These are phyloP conservation scores for Fusarium siculi DNA, from an alignment of 2,329 filamentous ascomycete genomes.

Conservation along the genomic window DNA sequence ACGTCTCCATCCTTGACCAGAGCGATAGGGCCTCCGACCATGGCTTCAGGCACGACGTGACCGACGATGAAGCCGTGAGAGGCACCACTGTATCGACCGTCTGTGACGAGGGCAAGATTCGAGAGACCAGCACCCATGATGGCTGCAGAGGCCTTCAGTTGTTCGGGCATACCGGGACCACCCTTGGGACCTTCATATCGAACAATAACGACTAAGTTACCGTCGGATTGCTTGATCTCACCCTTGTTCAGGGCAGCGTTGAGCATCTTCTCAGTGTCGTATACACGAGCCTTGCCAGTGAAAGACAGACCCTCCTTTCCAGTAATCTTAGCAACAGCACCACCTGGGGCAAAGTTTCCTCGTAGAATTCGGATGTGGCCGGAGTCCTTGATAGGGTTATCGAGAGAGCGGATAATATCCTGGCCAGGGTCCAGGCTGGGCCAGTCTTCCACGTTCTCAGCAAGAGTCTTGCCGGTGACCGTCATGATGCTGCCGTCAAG, in stretches of 20 bases:
- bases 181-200: conserved; percentile 95
- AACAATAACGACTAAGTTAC: conserved; percentile 89
- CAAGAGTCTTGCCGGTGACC: conserved; percentile 85
- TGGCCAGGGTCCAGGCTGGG: conserved; percentile 83
- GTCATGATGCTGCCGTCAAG: conserved; percentile 83
- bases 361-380: conserved; percentile 90
- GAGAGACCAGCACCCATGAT: conserved; percentile 92
- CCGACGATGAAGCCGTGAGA: conserved; percentile 94
- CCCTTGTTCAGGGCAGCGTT: conserved; percentile 79
- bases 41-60: conserved; percentile 91
- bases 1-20: conserved; percentile 82
- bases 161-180: conserved; percentile 95
- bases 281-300: conserved; percentile 82
- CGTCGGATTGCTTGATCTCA: conserved; percentile 62
- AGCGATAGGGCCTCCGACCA: conserved; percentile 87
- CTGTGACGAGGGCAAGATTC: conserved; percentile 91
- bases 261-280: conserved; percentile 85
- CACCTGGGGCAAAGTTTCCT: conserved; percentile 88
- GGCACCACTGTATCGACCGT: conserved; percentile 89
- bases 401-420: conserved; percentile 85
- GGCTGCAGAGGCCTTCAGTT: conserved; percentile 86
- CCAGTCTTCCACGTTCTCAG: conserved; percentile 81
- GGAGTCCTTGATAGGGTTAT: conserved; percentile 78
- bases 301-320: conserved; percentile 92
- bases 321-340: conserved; percentile 95